Percentiles rank a stretch among this genome's conserved stretches.
These are phyloP conservation scores for Discostella stelligeroides DNA, from an alignment of 108 stramenopile species.

Conservation along the genomic window DNA sequence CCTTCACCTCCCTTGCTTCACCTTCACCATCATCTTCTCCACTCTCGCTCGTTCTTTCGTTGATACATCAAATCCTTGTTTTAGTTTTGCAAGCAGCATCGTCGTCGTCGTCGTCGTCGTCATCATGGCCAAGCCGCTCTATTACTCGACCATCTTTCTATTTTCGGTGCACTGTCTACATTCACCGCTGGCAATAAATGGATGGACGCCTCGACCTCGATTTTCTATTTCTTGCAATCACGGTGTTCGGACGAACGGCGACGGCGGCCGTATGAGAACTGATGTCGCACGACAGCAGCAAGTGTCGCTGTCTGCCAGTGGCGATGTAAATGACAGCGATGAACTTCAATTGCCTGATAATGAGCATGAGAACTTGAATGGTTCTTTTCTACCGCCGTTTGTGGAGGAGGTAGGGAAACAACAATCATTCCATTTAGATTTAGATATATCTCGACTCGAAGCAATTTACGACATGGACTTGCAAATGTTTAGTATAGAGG, in stretches of 20 bases:
- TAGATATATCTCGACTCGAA: conserved; percentile 9
- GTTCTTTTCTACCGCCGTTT: background rate
- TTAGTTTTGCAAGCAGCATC: background rate
- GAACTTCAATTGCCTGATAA: background rate
- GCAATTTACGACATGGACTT: conserved; percentile 13
- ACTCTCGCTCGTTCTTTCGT: too few relatives aligned
- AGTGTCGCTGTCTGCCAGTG: background rate
- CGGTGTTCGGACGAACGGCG: background rate
- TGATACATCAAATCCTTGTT: too few relatives aligned
- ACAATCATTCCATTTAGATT: background rate
- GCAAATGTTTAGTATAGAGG: background rate
- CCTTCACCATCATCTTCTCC: too few relatives aligned
- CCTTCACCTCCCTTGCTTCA: too few relatives aligned
- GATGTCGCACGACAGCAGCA: background rate
- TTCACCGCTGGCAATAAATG: background rate
- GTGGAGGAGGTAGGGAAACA: background rate
- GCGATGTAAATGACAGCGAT: background rate
- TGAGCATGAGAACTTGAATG: background rate
- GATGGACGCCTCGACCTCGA: background rate
- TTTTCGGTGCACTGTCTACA: background rate
- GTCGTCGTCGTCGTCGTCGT: background rate
- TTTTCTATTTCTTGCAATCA: background rate
- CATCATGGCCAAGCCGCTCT: background rate
- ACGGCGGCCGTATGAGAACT: background rate
- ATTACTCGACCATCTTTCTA: background rate